Conservation (phyloP, 106 monocot genomes). For the Allium fistulosum region DNA sequence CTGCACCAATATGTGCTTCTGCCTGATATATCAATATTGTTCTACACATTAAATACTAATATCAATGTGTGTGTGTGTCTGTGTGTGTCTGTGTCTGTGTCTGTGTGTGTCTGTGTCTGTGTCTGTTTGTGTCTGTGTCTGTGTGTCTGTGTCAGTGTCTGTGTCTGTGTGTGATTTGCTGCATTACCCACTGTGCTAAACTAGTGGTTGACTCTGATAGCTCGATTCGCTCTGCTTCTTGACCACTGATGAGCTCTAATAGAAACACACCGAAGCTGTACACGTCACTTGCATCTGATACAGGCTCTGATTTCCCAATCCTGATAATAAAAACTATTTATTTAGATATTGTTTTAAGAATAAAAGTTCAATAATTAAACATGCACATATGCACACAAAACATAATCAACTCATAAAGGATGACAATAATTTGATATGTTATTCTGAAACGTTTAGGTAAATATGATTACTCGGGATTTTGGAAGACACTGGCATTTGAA, state of each 20-base stretch:
- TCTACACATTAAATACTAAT: not conserved
- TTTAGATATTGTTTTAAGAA: not conserved
- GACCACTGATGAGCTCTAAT: slow-evolving; percentile 66
- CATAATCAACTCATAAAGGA: not conserved
- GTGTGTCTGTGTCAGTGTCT: too few relatives aligned
- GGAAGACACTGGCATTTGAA: slow-evolving; percentile 26
- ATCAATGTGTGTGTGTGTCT: not conserved
- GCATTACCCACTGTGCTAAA: slow-evolving; percentile 45
- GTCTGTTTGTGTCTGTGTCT: not conserved
- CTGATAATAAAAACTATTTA: slow-evolving; percentile 9
- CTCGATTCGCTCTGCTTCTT: slow-evolving; percentile 15
- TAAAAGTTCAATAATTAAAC: not conserved
- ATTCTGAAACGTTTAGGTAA: not conserved
- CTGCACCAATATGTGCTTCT: slow-evolving; percentile 19
- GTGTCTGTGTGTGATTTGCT: too few relatives aligned
- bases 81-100: too few relatives aligned
- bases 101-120: too few relatives aligned
- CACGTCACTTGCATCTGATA: slow-evolving; percentile 55
- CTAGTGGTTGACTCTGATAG: slow-evolving; percentile 13
- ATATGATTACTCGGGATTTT: slow-evolving; percentile 42
- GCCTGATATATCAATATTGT: slow-evolving; percentile 9
- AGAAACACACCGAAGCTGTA: slow-evolving; percentile 79
- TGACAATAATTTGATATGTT: not conserved
- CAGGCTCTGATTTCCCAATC: slow-evolving; percentile 9
- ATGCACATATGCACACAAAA: not conserved